A percentile compares a stretch with the other conserved stretches of the same genome.
These are phyloP conservation scores for Aspergillus hancockii DNA, from an alignment of 495 filamentous ascomycete genomes.

Conservation along the genomic window DNA sequence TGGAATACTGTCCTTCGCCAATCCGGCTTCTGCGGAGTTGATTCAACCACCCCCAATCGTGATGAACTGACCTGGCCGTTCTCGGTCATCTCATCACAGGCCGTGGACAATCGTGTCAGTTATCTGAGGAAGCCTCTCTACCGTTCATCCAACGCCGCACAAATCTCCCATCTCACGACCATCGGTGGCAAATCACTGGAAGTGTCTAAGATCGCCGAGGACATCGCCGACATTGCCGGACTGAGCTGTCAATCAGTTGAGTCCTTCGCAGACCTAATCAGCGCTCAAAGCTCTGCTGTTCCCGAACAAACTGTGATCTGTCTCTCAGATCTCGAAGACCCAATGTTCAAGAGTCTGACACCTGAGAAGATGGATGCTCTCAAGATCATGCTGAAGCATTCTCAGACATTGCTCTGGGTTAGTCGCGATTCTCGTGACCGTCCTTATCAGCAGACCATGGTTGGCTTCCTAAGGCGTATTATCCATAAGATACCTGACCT, in stretches of 20 bases:
- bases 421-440: not conserved
- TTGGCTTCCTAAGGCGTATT: not conserved
- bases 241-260: conserved; percentile 4
- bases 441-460: not conserved
- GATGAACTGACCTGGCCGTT: not conserved
- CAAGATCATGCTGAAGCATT: not conserved
- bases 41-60: not conserved
- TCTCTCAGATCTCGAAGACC: conserved; percentile 1
- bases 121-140: not conserved
- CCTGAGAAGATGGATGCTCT: not conserved
- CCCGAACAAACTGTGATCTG: no score
- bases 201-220: not conserved
- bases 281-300: not conserved
- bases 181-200: conserved; percentile 1
- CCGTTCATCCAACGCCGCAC: conserved; percentile 5
- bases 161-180: no score
- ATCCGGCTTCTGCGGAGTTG: conserved; percentile 1
- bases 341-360: conserved; percentile 1
- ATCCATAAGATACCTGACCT: conserved; percentile 2
- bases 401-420: conserved; percentile 1
- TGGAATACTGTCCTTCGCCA: conserved; percentile 2
- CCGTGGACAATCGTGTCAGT: not conserved
- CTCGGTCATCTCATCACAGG: not conserved
- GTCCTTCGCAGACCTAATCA: not conserved
- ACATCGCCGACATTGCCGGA: not conserved